These are phyloP conservation scores for Pseudozyma pruni DNA, from an alignment of 1,284 basidiomycete species.

Conservation along the genomic window DNA sequence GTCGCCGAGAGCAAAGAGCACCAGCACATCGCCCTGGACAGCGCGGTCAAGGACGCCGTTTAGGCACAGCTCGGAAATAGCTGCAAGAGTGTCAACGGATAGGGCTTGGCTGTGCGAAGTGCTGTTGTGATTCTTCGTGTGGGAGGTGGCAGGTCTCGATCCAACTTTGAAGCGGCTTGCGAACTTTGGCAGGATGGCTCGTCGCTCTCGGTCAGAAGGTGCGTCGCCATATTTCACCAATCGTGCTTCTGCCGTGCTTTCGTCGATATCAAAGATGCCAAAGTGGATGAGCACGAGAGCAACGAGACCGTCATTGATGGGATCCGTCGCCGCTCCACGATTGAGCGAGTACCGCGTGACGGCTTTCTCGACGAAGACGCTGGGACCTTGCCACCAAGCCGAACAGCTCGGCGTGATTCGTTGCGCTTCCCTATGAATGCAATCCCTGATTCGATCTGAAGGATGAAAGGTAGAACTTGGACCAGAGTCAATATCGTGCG, in stretches of 20 bases:
- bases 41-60: slow-evolving; percentile 8
- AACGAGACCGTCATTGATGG: slow-evolving; percentile 8
- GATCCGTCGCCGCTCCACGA: slow-evolving; percentile 7
- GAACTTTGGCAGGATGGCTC: background rate
- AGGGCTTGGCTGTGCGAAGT: background rate
- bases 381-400: slow-evolving; percentile 4
- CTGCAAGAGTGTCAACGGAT: slow-evolving; percentile 8
- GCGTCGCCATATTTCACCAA: background rate
- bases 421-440: slow-evolving; percentile 1
- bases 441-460: slow-evolving; percentile 11
- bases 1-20: slow-evolving; percentile 24
- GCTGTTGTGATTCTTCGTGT: background rate
- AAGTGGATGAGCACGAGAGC: slow-evolving; percentile 17
- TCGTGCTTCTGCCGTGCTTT: background rate
- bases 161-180: background rate
- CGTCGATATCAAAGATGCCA: slow-evolving; percentile 7
- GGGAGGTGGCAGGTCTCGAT: no score
- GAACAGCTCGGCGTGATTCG: background rate
- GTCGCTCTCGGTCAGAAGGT: background rate
- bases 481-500: no score
- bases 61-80: slow-evolving; percentile 19
- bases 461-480: background rate
- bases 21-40: slow-evolving; percentile 8
- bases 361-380: slow-evolving; percentile 1
- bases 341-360: background rate